Base-by-base conservation (phyloP, 2,329 filamentous ascomycete species). In the Nannizziopsis barbatae region DNA sequence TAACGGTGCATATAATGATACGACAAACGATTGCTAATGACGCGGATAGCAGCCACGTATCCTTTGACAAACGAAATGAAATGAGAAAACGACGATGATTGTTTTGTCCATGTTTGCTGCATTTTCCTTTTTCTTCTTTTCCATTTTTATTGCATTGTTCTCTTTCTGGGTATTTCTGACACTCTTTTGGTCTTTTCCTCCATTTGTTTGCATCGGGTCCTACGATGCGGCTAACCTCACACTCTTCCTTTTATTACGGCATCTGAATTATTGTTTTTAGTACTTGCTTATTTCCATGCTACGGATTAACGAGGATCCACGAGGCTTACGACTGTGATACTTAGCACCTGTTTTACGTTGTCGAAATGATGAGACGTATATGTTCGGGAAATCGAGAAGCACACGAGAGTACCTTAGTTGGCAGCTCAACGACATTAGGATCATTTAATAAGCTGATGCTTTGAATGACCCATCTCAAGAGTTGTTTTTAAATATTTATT, bases 21-120 rank as follows among this genome's bases (percentile, higher is more conserved):
- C 31, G 38, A 36, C 31, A 36, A 27, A 47, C 38, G 33, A 39
- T 36, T 18, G 15, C 27, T 45, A 39, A 46, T 40, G 44, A 46
- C 33, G 39, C 22, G 36, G 6, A 42, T 27, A 47, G 37, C 41
- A 47, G 27, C 22, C 27, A 17, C 30, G 14, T 47, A 47, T 39
- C 41, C 32, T 31, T n/a, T 36, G 8, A 15, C 33, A 33, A 36
- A 47, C 45, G 30, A 47, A 35, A 31, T 42, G 27, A 42, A 42
- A 47, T 32, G 45, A 47, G 45, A 18, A 47, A 42, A 47, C 38
- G 45, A 47, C 45, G 33, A 42, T 40, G 17, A 14, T 10, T 32
- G 41, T 17, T 47, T 17, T 42, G 22, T 27, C 22, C 22, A 27
- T 27, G 22, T 27, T 27, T 27, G 22, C 31, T 42, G 31, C 38